phyloP scores from a whole-genome alignment of 1,284 basidiomycete genomes.

The Cutaneotrichosporon daszewskae region DNA sequence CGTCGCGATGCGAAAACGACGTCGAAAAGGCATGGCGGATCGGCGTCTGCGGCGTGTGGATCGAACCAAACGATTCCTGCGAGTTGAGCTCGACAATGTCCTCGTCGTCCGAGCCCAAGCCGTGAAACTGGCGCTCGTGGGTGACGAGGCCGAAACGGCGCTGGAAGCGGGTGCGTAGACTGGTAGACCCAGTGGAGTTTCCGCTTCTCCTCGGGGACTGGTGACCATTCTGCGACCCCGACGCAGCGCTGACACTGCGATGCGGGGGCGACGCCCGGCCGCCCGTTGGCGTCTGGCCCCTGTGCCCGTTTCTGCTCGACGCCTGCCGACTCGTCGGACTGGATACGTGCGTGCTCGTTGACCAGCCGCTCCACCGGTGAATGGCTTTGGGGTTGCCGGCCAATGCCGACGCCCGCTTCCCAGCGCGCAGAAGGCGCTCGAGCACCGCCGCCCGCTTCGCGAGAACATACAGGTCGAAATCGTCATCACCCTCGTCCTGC shows the following conservation, averaged over 20 bases:
- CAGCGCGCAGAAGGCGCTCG: constrained; percentile 32
- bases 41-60: constrained; percentile 5
- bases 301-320: too few relatives aligned
- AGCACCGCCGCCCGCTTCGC: constrained; percentile 34
- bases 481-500: constrained; percentile 18
- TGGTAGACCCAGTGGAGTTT: too few relatives aligned
- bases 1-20: background rate
- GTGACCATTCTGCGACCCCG: too few relatives aligned
- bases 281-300: too few relatives aligned
- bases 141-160: background rate
- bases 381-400: background rate
- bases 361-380: constrained; percentile 7
- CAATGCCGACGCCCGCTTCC: constrained; percentile 26
- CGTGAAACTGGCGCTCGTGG: constrained; percentile 2
- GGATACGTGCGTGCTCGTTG: background rate
- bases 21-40: constrained; percentile 11
- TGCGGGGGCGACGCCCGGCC: too few relatives aligned
- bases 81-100: background rate
- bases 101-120: constrained; percentile 6
- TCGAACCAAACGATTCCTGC: background rate
- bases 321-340: background rate
- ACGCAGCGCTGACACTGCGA: too few relatives aligned
- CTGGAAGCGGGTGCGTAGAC: background rate
- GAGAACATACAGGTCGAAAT: constrained; percentile 29
- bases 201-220: too few relatives aligned